A percentile compares a stretch with the other conserved stretches of the same genome.
Evolutionary conservation across 108 stramenopile species (phyloP).

Genomic region (Stephanodiscus minutulus): DNA sequence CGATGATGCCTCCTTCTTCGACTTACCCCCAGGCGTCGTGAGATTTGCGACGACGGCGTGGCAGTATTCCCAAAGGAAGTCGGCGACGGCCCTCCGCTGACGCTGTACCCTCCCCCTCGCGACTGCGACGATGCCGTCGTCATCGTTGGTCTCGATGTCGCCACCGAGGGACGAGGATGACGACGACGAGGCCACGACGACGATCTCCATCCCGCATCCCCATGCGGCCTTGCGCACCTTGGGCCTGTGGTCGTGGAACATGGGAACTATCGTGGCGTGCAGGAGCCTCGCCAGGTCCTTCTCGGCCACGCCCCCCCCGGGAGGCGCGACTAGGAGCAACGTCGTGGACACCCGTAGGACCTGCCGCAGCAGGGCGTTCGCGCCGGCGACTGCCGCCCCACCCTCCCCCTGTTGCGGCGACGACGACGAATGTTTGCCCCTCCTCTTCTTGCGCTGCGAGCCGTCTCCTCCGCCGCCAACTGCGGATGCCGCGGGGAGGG

Average conservation of each 20-base stretch:
- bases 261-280: constrained; percentile 51
- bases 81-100: constrained; percentile 17
- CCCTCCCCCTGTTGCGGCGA: constrained; percentile 1
- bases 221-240: constrained; percentile 64
- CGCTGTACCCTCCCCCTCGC: constrained; percentile 14
- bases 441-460: neutral
- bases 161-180: neutral
- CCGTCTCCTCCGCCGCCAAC: neutral
- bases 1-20: constrained; percentile 8
- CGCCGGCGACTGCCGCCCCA: constrained; percentile 10
- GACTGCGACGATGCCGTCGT: constrained; percentile 1
- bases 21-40: neutral
- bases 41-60: constrained; percentile 22
- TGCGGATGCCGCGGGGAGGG: constrained; percentile 20
- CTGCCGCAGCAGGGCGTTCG: constrained; percentile 39
- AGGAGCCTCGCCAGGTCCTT: constrained; percentile 50
- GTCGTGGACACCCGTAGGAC: constrained; percentile 28
- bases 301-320: constrained; percentile 26
- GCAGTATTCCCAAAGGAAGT: constrained; percentile 41
- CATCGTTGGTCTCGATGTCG: constrained; percentile 1
- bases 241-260: constrained; percentile 55
- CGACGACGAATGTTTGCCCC: neutral
- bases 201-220: constrained; percentile 45
- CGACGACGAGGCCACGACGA: constrained; percentile 40
- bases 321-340: constrained; percentile 21